Evolutionary conservation across 2,329 filamentous ascomycete species (phyloP).

Genomic region (Paraconiothyrium brasiliense): DNA sequence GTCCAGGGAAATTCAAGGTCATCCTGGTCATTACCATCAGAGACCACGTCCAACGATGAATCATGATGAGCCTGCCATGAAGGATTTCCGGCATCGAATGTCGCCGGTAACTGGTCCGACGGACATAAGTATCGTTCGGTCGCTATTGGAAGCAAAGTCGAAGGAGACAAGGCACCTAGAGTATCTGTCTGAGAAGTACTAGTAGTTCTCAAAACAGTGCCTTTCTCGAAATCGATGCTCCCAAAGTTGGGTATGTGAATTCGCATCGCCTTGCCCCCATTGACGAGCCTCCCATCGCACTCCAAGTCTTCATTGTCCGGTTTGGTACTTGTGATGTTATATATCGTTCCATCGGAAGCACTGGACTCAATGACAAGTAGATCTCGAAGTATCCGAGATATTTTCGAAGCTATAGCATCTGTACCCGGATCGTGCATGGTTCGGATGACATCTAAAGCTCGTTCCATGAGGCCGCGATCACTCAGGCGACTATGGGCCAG

Average conservation of each 20-base stretch:
- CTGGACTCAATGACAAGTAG: constrained; percentile 24
- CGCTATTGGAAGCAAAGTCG: not conserved
- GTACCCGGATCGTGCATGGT: constrained; percentile 4
- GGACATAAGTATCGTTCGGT: not conserved
- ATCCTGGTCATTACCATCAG: not conserved
- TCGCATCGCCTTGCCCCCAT: constrained; percentile 14
- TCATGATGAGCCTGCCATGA: not conserved
- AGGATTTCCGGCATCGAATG: too few species aligned
- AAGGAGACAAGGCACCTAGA: not conserved
- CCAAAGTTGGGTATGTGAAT: constrained; percentile 40
- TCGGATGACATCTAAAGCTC: constrained; percentile 16
- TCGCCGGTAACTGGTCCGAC: too few species aligned
- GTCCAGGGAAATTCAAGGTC: not conserved
- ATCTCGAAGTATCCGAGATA: constrained; percentile 16
- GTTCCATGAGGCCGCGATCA: constrained; percentile 23
- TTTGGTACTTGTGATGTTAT: constrained; percentile 23
- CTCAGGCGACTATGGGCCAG: constrained; percentile 17
- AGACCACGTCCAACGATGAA: not conserved
- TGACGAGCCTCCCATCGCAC: constrained; percentile 22
- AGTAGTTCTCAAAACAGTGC: not conserved
- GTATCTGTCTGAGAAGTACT: not conserved
- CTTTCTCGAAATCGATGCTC: constrained; percentile 34
- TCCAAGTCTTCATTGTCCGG: constrained; percentile 27
- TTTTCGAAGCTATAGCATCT: constrained; percentile 21
- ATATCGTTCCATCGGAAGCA: constrained; percentile 9